Percentiles rank a stretch among this genome's conserved stretches.
Conservation (phyloP, 345 rosid species). For the Clarkia xantiana region DNA sequence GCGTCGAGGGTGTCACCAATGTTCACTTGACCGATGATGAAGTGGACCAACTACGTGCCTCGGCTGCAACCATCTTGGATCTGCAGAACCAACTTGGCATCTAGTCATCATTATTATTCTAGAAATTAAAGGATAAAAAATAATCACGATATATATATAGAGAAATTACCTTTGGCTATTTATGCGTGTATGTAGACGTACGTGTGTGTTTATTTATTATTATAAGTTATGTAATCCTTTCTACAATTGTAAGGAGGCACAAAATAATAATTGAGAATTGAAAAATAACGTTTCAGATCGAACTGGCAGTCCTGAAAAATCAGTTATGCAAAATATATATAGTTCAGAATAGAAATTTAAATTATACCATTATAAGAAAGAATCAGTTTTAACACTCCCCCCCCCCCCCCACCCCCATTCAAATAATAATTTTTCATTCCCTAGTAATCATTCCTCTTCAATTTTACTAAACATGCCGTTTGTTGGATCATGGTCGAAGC, state of each 20-base stretch:
- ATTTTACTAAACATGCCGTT: too few relatives aligned
- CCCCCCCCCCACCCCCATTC: too few relatives aligned
- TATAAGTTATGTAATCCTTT: background rate
- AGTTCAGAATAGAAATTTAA: too few relatives aligned
- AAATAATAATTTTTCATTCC: too few relatives aligned
- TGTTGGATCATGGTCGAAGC: too few relatives aligned
- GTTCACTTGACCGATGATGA: constrained; percentile 69
- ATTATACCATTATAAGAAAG: too few relatives aligned
- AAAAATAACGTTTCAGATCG: background rate
- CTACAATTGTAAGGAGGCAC: background rate
- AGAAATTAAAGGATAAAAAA: background rate
- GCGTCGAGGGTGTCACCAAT: constrained; percentile 66
- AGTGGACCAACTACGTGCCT: constrained; percentile 34
- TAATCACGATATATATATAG: background rate
- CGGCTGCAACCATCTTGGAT: constrained; percentile 58
- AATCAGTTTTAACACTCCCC: too few relatives aligned
- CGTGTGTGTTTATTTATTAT: background rate
- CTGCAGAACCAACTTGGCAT: constrained; percentile 57
- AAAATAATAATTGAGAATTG: background rate
- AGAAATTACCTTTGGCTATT: too few relatives aligned
- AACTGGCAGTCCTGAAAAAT: too few relatives aligned
- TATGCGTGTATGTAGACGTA: too few relatives aligned
- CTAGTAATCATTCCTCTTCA: too few relatives aligned
- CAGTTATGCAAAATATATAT: too few relatives aligned
- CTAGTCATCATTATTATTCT: constrained; percentile 6